phyloP scores from a whole-genome alignment of 2,329 filamentous ascomycete genomes.

The Fusarium nanum region DNA sequence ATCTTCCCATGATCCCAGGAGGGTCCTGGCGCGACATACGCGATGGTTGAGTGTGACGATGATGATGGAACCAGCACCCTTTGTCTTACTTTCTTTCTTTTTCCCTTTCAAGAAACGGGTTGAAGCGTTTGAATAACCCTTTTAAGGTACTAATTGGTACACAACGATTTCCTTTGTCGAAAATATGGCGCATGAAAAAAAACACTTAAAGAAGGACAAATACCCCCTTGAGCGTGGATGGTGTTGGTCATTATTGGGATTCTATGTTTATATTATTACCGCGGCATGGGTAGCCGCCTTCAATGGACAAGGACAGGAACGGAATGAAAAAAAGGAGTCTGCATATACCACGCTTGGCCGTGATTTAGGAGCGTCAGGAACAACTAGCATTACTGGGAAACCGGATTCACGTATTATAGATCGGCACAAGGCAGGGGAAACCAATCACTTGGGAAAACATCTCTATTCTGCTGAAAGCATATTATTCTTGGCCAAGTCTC shows the following conservation, averaged over 20 bases:
- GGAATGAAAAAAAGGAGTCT: conserved; percentile 46
- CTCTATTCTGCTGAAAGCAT: conserved; percentile 35
- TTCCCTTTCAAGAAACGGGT: conserved; percentile 32
- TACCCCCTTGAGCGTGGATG: conserved; percentile 48
- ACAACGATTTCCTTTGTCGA: conserved; percentile 42
- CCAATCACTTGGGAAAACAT: conserved; percentile 44
- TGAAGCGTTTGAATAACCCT: conserved; percentile 40
- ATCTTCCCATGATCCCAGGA: conserved; percentile 36
- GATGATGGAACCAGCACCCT: conserved; percentile 15
- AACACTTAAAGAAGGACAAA: conserved; percentile 49
- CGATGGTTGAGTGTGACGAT: conserved; percentile 32
- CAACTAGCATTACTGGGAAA: conserved; percentile 44
- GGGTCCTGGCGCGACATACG: conserved; percentile 36
- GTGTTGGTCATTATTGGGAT: conserved; percentile 45
- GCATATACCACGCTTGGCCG: conserved; percentile 45
- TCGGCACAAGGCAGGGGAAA: conserved; percentile 43
- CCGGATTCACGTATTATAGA: conserved; percentile 46
- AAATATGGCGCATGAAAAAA: conserved; percentile 49
- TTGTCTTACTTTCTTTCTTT: conserved; percentile 16
- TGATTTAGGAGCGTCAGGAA: conserved; percentile 41
- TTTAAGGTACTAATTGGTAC: conserved; percentile 33
- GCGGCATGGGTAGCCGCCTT: conserved; percentile 27
- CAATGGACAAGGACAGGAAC: conserved; percentile 30
- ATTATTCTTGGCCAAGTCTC: conserved; percentile 27
- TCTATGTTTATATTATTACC: conserved; percentile 33